Conservation (phyloP, 1,139 yeast genomes). For the Sugiyamaella neomexicana region DNA sequence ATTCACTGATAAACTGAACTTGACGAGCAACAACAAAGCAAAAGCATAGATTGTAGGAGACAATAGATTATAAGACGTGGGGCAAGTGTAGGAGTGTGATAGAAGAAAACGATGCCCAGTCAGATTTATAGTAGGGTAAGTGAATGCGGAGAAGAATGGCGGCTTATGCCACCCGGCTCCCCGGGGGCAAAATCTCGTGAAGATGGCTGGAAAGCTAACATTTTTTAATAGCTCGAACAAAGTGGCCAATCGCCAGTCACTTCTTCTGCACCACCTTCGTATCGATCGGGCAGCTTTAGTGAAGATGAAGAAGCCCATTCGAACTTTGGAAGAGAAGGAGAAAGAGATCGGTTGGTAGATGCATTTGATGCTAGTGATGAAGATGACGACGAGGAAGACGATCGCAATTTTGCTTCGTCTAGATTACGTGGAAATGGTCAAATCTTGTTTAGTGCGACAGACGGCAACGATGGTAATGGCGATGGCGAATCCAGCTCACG, state of each 20-base stretch:
- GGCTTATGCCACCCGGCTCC: no score
- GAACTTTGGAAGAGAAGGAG: background rate
- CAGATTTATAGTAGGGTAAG: conserved; percentile 6
- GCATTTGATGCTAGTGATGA: conserved; percentile 20
- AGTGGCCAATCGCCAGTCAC: background rate
- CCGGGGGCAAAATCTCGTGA: background rate
- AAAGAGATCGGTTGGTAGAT: conserved; percentile 17
- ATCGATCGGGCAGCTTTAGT: conserved; percentile 5
- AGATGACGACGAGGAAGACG: conserved; percentile 21
- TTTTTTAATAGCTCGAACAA: conserved; percentile 1
- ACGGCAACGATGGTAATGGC: no score
- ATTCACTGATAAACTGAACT: background rate
- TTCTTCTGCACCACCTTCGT: conserved; percentile 7
- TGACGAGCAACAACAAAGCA: no score
- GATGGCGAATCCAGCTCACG: conserved; percentile 2
- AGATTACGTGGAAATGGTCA: conserved; percentile 1
- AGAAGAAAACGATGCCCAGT: conserved; percentile 1
- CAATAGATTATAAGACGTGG: background rate
- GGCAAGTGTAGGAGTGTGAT: no score
- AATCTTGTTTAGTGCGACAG: conserved; percentile 5
- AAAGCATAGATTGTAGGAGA: no score
- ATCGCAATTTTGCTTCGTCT: conserved; percentile 9
- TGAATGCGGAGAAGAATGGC: background rate
- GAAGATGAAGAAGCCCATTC: background rate
- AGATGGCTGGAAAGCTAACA: background rate